Percentiles rank a stretch among this genome's conserved stretches.
These are phyloP conservation scores for Ammopiptanthus mongolicus DNA, from an alignment of 306 rosid genomes.

Conservation along the genomic window DNA sequence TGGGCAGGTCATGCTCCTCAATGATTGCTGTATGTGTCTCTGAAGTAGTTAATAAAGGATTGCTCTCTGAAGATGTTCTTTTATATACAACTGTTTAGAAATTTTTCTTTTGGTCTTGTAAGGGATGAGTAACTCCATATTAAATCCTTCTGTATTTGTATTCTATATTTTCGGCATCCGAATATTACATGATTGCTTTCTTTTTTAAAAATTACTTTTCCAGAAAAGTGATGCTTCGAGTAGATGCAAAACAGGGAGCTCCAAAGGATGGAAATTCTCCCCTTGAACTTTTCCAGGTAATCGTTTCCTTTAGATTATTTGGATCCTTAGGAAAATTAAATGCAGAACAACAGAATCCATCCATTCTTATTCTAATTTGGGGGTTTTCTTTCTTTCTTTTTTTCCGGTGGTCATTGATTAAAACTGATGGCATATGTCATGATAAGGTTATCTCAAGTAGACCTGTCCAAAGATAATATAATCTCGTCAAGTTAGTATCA, in stretches of 20 bases:
- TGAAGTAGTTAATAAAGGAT: background rate
- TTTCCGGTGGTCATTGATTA: background rate
- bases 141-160: background rate
- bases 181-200: constrained; percentile 11
- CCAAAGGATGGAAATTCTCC: constrained; percentile 88
- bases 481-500: background rate
- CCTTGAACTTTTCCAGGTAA: constrained; percentile 88
- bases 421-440: background rate
- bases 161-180: background rate
- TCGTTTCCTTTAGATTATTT: background rate
- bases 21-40: constrained; percentile 2
- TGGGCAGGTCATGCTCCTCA: background rate
- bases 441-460: background rate
- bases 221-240: constrained; percentile 91
- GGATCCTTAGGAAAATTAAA: background rate
- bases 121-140: background rate
- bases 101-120: background rate
- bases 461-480: background rate
- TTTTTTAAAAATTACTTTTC: constrained; percentile 22
- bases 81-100: background rate
- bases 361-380: background rate
- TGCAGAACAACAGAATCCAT: background rate
- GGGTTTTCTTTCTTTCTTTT: background rate
- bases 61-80: background rate
- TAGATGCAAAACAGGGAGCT: constrained; percentile 95